Evolutionary conservation across 192 early-diverging fungal genomes (phyloP).

Genomic region (Gigaspora rosea): DNA sequence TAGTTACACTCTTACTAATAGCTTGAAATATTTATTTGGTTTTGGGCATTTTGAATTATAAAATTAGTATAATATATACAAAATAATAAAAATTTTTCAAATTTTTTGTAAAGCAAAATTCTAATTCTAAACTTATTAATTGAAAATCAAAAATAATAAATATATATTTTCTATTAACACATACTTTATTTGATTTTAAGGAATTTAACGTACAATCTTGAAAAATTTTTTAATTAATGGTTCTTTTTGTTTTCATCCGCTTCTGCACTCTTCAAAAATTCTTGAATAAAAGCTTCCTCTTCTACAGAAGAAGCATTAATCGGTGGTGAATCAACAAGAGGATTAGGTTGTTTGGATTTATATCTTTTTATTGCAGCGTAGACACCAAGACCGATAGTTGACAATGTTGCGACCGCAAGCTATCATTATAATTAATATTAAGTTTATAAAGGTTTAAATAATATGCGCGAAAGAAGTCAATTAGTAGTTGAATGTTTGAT

Average conservation of each 20-base stretch:
- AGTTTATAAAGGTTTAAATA: neutral
- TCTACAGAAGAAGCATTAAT: conserved; percentile 47
- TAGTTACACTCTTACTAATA: too few species aligned
- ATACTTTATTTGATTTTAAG: too few species aligned
- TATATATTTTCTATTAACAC: too few species aligned
- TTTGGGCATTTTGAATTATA: too few species aligned
- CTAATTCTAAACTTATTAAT: too few species aligned
- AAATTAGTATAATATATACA: too few species aligned
- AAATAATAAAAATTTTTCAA: too few species aligned
- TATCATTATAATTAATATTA: neutral
- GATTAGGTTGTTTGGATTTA: neutral
- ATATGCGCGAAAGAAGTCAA: neutral
- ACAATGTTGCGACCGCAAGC: conserved; percentile 3
- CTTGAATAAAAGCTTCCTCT: conserved; percentile 51
- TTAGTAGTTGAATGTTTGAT: neutral
- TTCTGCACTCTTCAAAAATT: conserved; percentile 47
- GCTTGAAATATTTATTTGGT: too few species aligned
- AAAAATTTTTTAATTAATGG: neutral
- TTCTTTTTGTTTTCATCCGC: conserved; percentile 39
- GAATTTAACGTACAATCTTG: too few species aligned
- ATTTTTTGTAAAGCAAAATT: too few species aligned
- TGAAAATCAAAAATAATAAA: too few species aligned
- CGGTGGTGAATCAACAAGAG: conserved; percentile 39
- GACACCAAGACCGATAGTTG: neutral
- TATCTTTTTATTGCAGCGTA: neutral